Base-by-base conservation (phyloP, 176 grass and related monocot species). In the Ensete ventricosum region DNA sequence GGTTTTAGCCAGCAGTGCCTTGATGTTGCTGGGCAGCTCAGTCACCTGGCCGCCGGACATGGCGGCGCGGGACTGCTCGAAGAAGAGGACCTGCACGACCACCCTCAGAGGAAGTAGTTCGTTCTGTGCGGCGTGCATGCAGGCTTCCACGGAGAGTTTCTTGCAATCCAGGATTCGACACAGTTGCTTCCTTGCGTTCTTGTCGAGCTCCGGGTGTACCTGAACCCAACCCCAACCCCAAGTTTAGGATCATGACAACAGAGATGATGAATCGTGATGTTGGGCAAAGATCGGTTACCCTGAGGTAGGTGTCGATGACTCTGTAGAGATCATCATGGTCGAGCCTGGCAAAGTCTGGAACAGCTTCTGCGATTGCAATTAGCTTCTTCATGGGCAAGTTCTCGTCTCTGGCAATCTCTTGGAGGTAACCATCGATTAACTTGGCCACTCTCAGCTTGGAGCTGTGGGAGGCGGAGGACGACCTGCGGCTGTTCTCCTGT, bases 81-180 rank as follows among this genome's bases (percentile, higher is more conserved):
- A 99, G 91, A 99, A 99, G 26, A 99, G 86, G 68, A 99, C 96
- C 78, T 99, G 96, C 80, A 99, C 86, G 0, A 99, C 88, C 21
- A 99, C 85, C 51, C 96, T 78, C 10, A 99, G 84, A 3, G 96
- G 96, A 52, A 99, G 88, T 2, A 89, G 74, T 79, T 95, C 91
- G 60, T 99, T 99, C 85, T 92, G 91, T n/a, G 88, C 91, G 17
- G 96, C 96, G 76, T 99, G 88, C 79, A 88, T 62, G 81, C 91
- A 91, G 64, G 88, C 86, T 76, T 94, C 89, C 48, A 95, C 79
- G 9, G 96, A 95, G 73, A 99, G 88, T 69, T 88, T 99, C 80
- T 90, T 90, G 91, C 91, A 99, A 63, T 95, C 88, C 50, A 99
- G 70, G 67, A 89, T 81, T 54, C 88, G 80, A 76, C 96, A 95